These are phyloP conservation scores for Arthrinium puccinioides DNA, from an alignment of 2,329 filamentous ascomycete species.

Conservation along the genomic window DNA sequence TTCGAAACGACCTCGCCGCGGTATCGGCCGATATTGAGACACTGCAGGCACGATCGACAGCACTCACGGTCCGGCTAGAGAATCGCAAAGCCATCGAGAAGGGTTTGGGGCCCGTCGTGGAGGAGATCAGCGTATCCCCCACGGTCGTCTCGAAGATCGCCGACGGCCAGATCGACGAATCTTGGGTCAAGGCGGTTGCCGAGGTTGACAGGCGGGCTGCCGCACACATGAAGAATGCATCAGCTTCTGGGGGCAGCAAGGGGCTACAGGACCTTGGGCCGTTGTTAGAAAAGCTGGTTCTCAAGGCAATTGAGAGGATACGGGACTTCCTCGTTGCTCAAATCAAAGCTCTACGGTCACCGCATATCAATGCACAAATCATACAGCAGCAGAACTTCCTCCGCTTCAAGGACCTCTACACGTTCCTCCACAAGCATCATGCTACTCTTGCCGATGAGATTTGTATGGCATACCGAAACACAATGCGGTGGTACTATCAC, in stretches of 20 bases:
- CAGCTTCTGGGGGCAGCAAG: conserved; percentile 58
- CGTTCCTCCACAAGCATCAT: conserved; percentile 78
- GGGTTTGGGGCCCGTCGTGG: conserved; percentile 77
- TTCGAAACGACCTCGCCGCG: conserved; percentile 84
- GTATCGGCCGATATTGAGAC: conserved; percentile 96
- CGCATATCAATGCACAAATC: conserved; percentile 94
- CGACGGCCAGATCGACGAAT: conserved; percentile 83
- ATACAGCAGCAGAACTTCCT: conserved; percentile 92
- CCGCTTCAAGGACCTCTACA: conserved; percentile 79
- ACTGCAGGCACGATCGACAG: conserved; percentile 76
- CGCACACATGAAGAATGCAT: conserved; percentile 60
- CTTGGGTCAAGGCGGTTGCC: conserved; percentile 74
- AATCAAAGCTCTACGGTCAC: conserved; percentile 87
- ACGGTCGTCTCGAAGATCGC: conserved; percentile 76
- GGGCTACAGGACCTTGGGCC: conserved; percentile 79
- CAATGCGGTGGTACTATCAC: conserved; percentile 97
- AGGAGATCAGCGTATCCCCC: conserved; percentile 85
- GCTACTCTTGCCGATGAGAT: conserved; percentile 83
- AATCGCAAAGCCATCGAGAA: conserved; percentile 88
- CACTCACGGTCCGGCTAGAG: conserved; percentile 76
- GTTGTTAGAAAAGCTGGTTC: conserved; percentile 73
- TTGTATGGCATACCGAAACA: conserved; percentile 89
- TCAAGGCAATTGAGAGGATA: conserved; percentile 90
- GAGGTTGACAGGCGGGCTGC: conserved; percentile 72
- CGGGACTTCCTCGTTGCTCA: conserved; percentile 90